Evolutionary conservation across 352 stramenopile species (phyloP).

Genomic region (Phytophthora hybrid): DNA sequence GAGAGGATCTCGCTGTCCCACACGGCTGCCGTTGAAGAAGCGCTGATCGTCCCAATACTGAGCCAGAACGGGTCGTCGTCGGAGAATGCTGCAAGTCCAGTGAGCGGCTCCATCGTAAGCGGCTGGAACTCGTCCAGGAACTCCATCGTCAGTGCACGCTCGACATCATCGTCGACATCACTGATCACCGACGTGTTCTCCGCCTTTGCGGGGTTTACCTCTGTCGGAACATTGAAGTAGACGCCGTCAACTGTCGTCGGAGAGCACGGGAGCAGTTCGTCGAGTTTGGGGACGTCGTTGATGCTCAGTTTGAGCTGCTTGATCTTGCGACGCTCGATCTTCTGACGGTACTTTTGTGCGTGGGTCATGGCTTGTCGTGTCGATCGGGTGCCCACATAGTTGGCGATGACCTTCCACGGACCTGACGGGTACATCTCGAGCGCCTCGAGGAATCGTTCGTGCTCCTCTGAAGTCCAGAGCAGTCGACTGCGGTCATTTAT

Average conservation of each 20-base stretch:
- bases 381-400: slow-evolving; percentile 42
- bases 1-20: slow-evolving; percentile 31
- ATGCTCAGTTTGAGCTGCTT: slow-evolving; percentile 31
- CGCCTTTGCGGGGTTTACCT: background rate
- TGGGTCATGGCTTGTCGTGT: slow-evolving; percentile 55
- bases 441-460: slow-evolving; percentile 56
- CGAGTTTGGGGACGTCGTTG: slow-evolving; percentile 6
- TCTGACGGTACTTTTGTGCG: slow-evolving; percentile 53
- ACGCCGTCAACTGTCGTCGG: slow-evolving; percentile 22
- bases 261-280: slow-evolving; percentile 22
- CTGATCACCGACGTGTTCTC: slow-evolving; percentile 1
- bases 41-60: slow-evolving; percentile 27
- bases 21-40: slow-evolving; percentile 22
- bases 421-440: slow-evolving; percentile 49
- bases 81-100: slow-evolving; percentile 15
- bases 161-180: slow-evolving; percentile 20
- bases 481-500: slow-evolving; percentile 32
- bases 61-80: slow-evolving; percentile 35
- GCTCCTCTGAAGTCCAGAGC: slow-evolving; percentile 47
- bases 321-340: slow-evolving; percentile 41
- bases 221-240: slow-evolving; percentile 14
- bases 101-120: slow-evolving; percentile 29
- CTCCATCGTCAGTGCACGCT: slow-evolving; percentile 33
- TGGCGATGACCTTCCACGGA: slow-evolving; percentile 52
- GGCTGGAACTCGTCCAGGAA: slow-evolving; percentile 46